Evolutionary conservation across 2,329 filamentous ascomycete genomes (phyloP), one percentile per base, ranked within the genome.

Genomic region (Xylaria sp.): DNA sequence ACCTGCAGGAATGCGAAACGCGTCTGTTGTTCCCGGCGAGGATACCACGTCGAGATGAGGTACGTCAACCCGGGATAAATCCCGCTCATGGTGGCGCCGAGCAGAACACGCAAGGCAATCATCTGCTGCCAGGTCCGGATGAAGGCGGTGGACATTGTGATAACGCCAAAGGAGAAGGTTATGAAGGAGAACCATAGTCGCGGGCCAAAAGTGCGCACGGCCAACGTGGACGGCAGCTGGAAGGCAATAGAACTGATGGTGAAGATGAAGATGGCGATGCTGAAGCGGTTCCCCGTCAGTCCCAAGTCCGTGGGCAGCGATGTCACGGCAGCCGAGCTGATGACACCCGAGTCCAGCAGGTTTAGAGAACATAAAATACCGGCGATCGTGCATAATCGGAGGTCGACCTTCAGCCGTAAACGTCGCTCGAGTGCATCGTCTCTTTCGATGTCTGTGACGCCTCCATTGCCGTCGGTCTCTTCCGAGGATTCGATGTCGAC

Each of bases 191-290:
- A 91, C 79, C 86, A 87, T 59, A 87, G 75, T 15, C 90, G 83
- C 0, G 90, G 91, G 0, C 90, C 90, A 57, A 91, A 82, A 0
- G 87, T 84, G 55, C 90, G 84, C 32, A 91, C 88, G 0, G 89
- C 87, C 52, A 92, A 83, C 0, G 90, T 92, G 1, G 88, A 89
- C 0, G 90, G 90, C 8, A 92, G 80, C 76, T 92, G 90, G 74
- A 91, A 92, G 10, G 85, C 84, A 46, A 93, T 89, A 73, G 85
- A 89, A 5, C 89, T 83, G 63, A 92, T 84, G 10, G 90, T 92
- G 78, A 92, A 92, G 76, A 92, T 91, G 80, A 92, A 90, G 65
- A 93, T 92, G 25, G 89, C 85, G 4, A 92, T 85, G 1, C 88
- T 90, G 76, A 90, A 93, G 45, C 90, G 83, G 70, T 90, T 87